Evolutionary conservation across 345 rosid species (phyloP).

Genomic region (Erodium maritimum): DNA sequence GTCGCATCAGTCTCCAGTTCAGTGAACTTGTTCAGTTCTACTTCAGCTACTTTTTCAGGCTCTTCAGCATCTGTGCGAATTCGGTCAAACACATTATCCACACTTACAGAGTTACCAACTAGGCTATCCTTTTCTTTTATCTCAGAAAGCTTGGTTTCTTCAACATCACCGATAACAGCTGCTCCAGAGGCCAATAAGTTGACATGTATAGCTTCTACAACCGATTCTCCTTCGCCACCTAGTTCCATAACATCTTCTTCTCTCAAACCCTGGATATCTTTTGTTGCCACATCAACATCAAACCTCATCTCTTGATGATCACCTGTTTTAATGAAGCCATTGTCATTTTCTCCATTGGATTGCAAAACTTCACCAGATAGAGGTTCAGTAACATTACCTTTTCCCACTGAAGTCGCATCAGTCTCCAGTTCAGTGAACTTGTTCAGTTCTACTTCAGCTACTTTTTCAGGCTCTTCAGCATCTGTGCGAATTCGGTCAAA

Average conservation of each 20-base stretch:
- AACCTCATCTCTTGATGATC: no score
- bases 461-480: conserved; percentile 9
- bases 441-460: background rate
- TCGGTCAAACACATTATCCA: conserved; percentile 42
- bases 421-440: conserved; percentile 5
- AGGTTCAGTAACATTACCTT: background rate
- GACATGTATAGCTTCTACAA: conserved; percentile 23
- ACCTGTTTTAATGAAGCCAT: no score
- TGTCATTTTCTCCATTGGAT: no score
- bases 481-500: conserved; percentile 26
- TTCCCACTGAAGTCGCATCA: background rate
- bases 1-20: conserved; percentile 4
- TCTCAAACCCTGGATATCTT: conserved; percentile 13
- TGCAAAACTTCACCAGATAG: background rate
- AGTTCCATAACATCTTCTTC: conserved; percentile 26
- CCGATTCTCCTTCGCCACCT: conserved; percentile 19
- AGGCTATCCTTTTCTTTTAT: conserved; percentile 18
- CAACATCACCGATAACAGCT: conserved; percentile 23
- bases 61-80: conserved; percentile 16
- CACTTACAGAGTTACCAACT: conserved; percentile 12
- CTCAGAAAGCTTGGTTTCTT: conserved; percentile 19
- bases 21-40: background rate
- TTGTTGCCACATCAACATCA: no score
- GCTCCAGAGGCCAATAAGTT: conserved; percentile 16
- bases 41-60: background rate